A percentile compares a stretch with the other conserved stretches of the same genome.
Conservation (phyloP, 208 protist genomes). For the Leishmania braziliensis region DNA sequence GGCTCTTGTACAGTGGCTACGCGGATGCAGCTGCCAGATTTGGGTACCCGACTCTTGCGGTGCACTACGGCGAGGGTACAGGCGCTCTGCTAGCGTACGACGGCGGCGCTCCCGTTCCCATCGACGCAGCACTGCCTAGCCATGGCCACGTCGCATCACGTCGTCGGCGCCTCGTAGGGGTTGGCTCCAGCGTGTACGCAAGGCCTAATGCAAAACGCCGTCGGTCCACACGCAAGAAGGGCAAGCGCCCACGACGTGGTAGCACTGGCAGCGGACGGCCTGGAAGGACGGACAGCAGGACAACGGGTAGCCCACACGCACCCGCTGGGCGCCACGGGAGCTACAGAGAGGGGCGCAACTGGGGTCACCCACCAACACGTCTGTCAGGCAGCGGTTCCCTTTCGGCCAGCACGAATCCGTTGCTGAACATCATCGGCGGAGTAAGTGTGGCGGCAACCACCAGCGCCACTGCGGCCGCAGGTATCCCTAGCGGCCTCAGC, state of each 20-base stretch:
- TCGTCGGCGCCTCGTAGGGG: constrained; percentile 11
- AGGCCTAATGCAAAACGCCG: neutral
- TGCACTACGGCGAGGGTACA: neutral
- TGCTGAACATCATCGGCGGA: neutral
- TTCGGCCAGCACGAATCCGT: neutral
- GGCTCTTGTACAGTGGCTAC: neutral
- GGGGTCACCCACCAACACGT: neutral
- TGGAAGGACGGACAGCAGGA: neutral
- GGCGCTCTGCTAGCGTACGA: neutral
- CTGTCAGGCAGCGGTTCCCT: constrained; percentile 1
- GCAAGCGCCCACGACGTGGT: neutral
- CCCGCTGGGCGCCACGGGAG: neutral
- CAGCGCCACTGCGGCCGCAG: neutral
- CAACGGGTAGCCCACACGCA: neutral
- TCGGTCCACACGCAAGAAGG: neutral
- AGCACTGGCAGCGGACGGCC: neutral
- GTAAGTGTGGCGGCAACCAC: neutral
- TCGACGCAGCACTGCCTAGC: constrained; percentile 1
- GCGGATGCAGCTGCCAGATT: neutral
- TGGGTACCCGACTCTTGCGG: neutral
- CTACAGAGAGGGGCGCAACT: neutral
- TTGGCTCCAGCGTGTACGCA: neutral
- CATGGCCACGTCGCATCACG: constrained; percentile 7
- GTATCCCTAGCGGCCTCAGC: constrained; percentile 17
- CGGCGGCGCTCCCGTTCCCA: constrained; percentile 1